Conservation (phyloP, 176 grass and related monocot species). For the Avena insularis region DNA sequence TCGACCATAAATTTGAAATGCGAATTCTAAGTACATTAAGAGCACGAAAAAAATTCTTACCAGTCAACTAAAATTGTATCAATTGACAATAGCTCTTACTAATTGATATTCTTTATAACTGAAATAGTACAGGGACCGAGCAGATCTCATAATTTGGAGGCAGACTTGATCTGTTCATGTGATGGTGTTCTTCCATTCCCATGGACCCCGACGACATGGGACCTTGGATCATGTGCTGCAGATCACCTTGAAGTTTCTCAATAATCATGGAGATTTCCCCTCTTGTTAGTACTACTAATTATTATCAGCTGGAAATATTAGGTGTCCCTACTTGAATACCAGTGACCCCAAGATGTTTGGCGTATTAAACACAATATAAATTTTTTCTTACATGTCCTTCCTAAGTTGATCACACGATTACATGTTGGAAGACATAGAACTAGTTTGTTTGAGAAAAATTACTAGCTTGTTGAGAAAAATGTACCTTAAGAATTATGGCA, state of each 20-base stretch:
- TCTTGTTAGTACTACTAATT: neutral
- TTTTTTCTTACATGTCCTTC: neutral
- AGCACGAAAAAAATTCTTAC: no score
- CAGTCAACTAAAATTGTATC: no score
- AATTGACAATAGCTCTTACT: no score
- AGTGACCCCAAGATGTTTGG: no score
- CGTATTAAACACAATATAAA: neutral
- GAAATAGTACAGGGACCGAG: neutral
- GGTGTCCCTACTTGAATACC: no score
- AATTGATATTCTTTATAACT: neutral
- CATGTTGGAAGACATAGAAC: no score
- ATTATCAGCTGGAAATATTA: conserved; percentile 25
- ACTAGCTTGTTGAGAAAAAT: no score
- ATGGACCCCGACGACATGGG: neutral
- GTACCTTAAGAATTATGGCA: no score
- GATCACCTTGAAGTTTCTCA: neutral
- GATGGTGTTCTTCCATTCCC: neutral
- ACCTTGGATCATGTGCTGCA: neutral
- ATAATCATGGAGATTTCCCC: neutral
- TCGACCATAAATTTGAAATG: neutral
- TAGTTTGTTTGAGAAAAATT: no score
- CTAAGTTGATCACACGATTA: neutral
- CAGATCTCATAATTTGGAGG: neutral
- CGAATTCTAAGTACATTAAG: no score
- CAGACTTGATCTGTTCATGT: conserved; percentile 1